Conservation (phyloP, 495 filamentous ascomycete species). For the Letharia lupina region DNA sequence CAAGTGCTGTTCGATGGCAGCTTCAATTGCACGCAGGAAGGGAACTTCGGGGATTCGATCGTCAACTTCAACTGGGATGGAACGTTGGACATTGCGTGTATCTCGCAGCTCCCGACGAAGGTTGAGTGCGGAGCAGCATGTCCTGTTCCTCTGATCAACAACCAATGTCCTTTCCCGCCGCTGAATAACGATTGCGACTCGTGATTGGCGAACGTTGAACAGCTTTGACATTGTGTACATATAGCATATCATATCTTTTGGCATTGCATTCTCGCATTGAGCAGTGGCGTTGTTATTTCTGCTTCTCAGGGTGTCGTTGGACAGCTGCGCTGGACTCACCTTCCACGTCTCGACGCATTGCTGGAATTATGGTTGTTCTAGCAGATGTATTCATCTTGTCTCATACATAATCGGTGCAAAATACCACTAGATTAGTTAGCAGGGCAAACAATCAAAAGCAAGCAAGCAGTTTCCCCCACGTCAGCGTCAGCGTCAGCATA, state of each 20-base stretch:
- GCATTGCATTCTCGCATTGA: neutral
- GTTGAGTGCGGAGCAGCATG: neutral
- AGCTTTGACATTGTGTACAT: neutral
- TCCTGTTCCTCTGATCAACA: neutral
- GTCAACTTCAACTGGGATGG: conserved; percentile 19
- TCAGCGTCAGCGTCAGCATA: neutral
- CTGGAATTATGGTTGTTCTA: neutral
- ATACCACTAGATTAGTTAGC: neutral
- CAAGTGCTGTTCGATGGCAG: conserved; percentile 21
- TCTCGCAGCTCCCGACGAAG: conserved; percentile 10
- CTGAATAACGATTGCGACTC: neutral
- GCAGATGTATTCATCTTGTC: neutral
- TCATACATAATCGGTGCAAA: neutral
- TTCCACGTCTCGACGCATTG: neutral
- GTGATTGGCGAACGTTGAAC: neutral
- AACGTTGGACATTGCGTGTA: conserved; percentile 18
- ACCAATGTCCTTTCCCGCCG: neutral
- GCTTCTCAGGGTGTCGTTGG: neutral
- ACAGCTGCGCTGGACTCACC: neutral
- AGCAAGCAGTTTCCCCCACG: neutral
- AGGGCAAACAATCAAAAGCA: neutral
- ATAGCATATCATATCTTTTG: neutral
- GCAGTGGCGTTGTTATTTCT: neutral
- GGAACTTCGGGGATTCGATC: conserved; percentile 7
- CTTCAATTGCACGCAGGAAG: conserved; percentile 20